Percentiles rank a stretch among this genome's conserved stretches.
These are phyloP conservation scores for Colletotrichum higginsianum DNA, from an alignment of 2,329 filamentous ascomycete species.

Conservation along the genomic window DNA sequence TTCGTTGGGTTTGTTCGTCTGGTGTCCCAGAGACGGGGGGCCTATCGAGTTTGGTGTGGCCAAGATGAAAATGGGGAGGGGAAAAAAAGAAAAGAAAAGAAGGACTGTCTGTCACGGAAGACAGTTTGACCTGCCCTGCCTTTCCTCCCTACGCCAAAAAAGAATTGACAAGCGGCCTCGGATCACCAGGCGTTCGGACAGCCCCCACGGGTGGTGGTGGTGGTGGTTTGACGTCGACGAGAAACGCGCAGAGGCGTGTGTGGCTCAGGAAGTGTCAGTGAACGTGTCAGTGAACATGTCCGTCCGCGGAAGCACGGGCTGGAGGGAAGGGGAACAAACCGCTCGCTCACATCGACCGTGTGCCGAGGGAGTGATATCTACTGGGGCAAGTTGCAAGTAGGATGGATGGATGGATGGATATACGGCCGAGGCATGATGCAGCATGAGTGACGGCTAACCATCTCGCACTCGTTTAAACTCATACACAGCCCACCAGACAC, in stretches of 20 bases:
- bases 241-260: background rate
- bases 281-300: slow-evolving; percentile 20
- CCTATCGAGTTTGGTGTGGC: background rate
- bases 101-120: too few relatives aligned
- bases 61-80: background rate
- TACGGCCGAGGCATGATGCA: slow-evolving; percentile 24
- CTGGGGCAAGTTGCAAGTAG: too few relatives aligned
- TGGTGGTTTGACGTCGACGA: slow-evolving; percentile 3
- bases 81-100: too few relatives aligned
- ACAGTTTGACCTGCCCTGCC: too few relatives aligned
- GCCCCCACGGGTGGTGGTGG: too few relatives aligned
- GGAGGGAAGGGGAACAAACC: background rate
- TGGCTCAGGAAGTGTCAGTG: slow-evolving; percentile 17
- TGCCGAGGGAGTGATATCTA: too few relatives aligned
- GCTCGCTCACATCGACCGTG: too few relatives aligned
- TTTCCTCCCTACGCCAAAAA: background rate
- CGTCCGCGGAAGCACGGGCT: slow-evolving; percentile 18
- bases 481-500: background rate
- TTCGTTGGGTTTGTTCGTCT: slow-evolving; percentile 32
- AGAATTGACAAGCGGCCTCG: background rate
- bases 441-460: background rate
- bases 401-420: too few relatives aligned
- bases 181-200: background rate
- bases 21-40: slow-evolving; percentile 1
- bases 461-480: slow-evolving; percentile 36